Evolutionary conservation across 2,329 filamentous ascomycete genomes (phyloP).

Genomic region (Incumbomyces lentus): DNA sequence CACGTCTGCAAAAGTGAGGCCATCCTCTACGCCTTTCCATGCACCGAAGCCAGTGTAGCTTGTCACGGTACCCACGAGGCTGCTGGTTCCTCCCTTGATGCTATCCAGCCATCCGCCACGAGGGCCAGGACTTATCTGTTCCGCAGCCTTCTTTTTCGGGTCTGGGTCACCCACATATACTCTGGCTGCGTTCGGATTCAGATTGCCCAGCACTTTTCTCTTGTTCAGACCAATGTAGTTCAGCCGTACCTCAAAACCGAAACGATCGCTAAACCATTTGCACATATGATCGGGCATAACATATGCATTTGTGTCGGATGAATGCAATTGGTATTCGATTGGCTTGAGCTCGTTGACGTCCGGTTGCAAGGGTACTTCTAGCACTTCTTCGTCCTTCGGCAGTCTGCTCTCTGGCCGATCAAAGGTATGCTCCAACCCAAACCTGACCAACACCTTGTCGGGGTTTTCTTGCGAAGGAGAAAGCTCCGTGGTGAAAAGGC

Average conservation of each 20-base stretch:
- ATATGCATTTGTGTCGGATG: constrained; percentile 48
- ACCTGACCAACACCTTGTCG: constrained; percentile 13
- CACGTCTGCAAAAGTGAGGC: constrained; percentile 62
- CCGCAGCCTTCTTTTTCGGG: not conserved
- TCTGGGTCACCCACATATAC: not conserved
- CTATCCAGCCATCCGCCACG: constrained; percentile 9
- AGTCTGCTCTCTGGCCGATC: constrained; percentile 14
- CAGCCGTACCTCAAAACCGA: constrained; percentile 52
- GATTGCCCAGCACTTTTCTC: constrained; percentile 52
- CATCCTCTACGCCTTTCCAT: constrained; percentile 30
- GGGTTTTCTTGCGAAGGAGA: constrained; percentile 10
- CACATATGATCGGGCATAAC: constrained; percentile 53
- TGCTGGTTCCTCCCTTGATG: constrained; percentile 10
- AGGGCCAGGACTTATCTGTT: not conserved
- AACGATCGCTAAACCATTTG: constrained; percentile 56
- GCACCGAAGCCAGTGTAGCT: constrained; percentile 3
- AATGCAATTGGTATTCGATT: constrained; percentile 49
- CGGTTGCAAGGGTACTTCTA: constrained; percentile 51
- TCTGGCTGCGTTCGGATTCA: constrained; percentile 32
- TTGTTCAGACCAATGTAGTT: constrained; percentile 54
- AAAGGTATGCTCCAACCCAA: constrained; percentile 16
- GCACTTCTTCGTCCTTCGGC: constrained; percentile 22
- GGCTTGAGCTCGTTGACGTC: constrained; percentile 35
- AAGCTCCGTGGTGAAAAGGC: constrained; percentile 48
- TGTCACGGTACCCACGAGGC: constrained; percentile 10